Conservation (phyloP, 2,329 filamentous ascomycete species). For the Talaromyces sp. region DNA sequence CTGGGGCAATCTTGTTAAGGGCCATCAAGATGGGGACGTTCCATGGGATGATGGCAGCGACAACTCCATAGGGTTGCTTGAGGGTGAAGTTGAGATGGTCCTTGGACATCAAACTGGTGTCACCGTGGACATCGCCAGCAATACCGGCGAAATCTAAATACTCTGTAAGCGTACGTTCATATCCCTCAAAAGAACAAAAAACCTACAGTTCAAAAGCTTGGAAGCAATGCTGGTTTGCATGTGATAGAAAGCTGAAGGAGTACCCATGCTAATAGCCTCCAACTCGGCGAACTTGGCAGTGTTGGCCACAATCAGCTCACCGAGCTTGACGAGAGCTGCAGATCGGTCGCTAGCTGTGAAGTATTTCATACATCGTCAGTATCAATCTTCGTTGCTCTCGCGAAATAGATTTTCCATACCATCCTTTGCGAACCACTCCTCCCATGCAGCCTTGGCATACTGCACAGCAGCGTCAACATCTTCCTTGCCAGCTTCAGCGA, state of each 20-base stretch:
- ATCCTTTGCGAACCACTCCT: conserved; percentile 43
- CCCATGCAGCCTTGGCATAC: conserved; percentile 49
- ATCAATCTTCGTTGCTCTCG: conserved; percentile 37
- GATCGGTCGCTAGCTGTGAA: conserved; percentile 42
- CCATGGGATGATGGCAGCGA: conserved; percentile 46
- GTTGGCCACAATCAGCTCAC: conserved; percentile 49
- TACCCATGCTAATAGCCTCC: conserved; percentile 14
- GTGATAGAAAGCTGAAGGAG: conserved; percentile 8
- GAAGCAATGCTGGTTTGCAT: conserved; percentile 6
- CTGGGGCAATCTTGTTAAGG: conserved; percentile 51
- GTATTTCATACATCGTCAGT: conserved; percentile 12
- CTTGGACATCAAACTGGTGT: conserved; percentile 56
- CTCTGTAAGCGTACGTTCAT: conserved; percentile 33
- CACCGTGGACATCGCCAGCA: conserved; percentile 40
- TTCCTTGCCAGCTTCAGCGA: conserved; percentile 43
- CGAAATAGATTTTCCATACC: conserved; percentile 32
- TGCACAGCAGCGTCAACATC: conserved; percentile 50
- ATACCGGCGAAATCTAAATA: conserved; percentile 44
- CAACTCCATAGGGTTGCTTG: conserved; percentile 38
- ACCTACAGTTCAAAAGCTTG: conserved; percentile 38
- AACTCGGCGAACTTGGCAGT: conserved; percentile 45
- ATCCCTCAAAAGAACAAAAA: conserved; percentile 36
- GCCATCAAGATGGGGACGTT: conserved; percentile 51
- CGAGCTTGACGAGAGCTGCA: conserved; percentile 45
- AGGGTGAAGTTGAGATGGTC: conserved; percentile 52